Percentiles rank a stretch among this genome's conserved stretches.
Conservation (phyloP, 2,329 filamentous ascomycete species). For the Macrophomina tecta region DNA sequence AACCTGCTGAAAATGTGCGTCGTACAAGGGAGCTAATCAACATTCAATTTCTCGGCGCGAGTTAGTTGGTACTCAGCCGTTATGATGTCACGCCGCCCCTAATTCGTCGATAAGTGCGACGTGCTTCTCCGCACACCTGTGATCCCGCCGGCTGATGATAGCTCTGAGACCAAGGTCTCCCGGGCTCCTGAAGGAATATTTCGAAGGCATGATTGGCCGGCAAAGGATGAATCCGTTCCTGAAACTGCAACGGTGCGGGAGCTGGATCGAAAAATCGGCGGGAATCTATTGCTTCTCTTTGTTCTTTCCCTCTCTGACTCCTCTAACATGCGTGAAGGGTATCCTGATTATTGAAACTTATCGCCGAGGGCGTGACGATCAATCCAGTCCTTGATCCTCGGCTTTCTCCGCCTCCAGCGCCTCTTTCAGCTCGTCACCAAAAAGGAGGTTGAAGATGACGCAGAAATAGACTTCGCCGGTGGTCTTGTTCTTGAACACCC, state of each 20-base stretch:
- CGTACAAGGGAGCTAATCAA: conserved; percentile 1
- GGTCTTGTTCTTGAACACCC: conserved; percentile 51
- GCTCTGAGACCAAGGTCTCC: background rate
- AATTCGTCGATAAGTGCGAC: background rate
- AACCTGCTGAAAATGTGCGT: background rate
- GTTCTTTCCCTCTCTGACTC: background rate
- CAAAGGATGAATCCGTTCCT: background rate
- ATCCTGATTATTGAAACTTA: background rate
- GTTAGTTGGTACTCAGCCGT: background rate
- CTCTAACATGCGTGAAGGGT: background rate
- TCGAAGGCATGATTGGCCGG: background rate
- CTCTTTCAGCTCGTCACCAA: conserved; percentile 49
- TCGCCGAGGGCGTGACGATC: conserved; percentile 5
- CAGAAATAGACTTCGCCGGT: conserved; percentile 52
- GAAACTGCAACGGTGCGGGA: background rate
- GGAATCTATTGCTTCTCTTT: background rate
- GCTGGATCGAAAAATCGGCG: background rate
- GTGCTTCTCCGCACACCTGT: background rate
- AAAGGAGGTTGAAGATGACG: conserved; percentile 54
- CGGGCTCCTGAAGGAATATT: background rate
- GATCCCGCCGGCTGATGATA: background rate
- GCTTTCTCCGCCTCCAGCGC: conserved; percentile 39
- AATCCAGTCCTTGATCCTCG: conserved; percentile 16
- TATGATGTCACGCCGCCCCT: conserved; percentile 14
- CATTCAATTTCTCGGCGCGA: background rate